These are phyloP conservation scores for Arthrobotrys iridis DNA, from an alignment of 2,329 filamentous ascomycete species.

Conservation along the genomic window DNA sequence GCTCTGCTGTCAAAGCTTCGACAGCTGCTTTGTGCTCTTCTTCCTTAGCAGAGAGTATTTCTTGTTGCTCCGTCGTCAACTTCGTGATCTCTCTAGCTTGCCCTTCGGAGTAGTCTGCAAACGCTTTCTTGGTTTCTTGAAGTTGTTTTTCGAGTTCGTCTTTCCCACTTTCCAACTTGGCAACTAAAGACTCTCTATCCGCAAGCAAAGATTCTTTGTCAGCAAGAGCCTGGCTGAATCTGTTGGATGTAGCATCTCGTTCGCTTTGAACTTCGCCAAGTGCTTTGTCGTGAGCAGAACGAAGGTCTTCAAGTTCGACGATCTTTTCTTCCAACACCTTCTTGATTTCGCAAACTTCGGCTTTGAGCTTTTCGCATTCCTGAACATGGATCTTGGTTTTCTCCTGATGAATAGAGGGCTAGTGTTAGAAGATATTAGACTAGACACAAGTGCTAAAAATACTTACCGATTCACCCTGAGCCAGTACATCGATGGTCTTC, in stretches of 20 bases:
- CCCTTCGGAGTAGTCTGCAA: conserved; percentile 27
- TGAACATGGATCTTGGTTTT: conserved; percentile 21
- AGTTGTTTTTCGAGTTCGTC: conserved; percentile 37
- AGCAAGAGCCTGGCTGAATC: conserved; percentile 13
- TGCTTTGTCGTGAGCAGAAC: background rate
- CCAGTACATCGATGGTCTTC: conserved; percentile 32
- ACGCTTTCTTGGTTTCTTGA: conserved; percentile 25
- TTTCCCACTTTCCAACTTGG: conserved; percentile 21
- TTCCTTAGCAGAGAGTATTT: conserved; percentile 31
- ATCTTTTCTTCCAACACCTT: conserved; percentile 32
- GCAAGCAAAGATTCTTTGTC: conserved; percentile 38
- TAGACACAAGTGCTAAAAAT: background rate
- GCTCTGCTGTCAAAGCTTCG: conserved; percentile 35
- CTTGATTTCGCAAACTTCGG: conserved; percentile 13
- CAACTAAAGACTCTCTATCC: conserved; percentile 17
- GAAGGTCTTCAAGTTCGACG: conserved; percentile 33
- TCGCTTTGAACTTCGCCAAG: conserved; percentile 17
- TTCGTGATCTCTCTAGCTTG: conserved; percentile 20
- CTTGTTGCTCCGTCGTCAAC: conserved; percentile 32
- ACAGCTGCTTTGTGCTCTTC: conserved; percentile 46
- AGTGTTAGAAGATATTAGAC: background rate
- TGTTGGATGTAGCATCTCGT: conserved; percentile 7
- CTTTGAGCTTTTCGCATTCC: conserved; percentile 42
- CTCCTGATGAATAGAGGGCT: conserved; percentile 10
- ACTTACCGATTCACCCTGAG: conserved; percentile 43